Conservation (phyloP, 371 early-diverging fungal species). For the Apophysomyces ossiformis region DNA sequence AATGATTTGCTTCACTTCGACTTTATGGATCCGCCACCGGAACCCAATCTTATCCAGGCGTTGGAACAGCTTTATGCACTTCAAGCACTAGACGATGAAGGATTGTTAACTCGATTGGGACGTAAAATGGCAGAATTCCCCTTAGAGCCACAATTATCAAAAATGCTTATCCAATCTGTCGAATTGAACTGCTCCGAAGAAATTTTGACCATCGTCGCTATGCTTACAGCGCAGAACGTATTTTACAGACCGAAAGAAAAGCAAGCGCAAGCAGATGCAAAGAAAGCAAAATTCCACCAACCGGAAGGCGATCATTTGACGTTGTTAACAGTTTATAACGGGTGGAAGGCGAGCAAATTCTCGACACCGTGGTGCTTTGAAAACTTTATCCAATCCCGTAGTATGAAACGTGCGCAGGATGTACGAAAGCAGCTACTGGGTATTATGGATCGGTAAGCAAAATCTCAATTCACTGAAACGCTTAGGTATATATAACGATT, state of each 20-base stretch:
- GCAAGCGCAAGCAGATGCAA: slow-evolving; percentile 91
- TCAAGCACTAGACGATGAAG: slow-evolving; percentile 94
- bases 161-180: slow-evolving; percentile 90
- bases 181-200: slow-evolving; percentile 96
- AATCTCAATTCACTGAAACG: not conserved
- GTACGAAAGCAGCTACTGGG: slow-evolving; percentile 95
- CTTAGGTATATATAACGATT: not conserved
- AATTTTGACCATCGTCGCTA: slow-evolving; percentile 94
- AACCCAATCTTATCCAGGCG: slow-evolving; percentile 91
- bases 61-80: slow-evolving; percentile 92
- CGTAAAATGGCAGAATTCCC: slow-evolving; percentile 98
- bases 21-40: slow-evolving; percentile 97
- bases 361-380: slow-evolving; percentile 96
- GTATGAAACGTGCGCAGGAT: slow-evolving; percentile 90
- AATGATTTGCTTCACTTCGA: slow-evolving; percentile 95
- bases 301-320: slow-evolving; percentile 98
- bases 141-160: slow-evolving; percentile 90
- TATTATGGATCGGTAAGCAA: slow-evolving; percentile 84
- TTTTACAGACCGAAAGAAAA: slow-evolving; percentile 98
- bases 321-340: slow-evolving; percentile 93
- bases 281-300: slow-evolving; percentile 97
- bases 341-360: slow-evolving; percentile 88
- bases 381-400: slow-evolving; percentile 91
- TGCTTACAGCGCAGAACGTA: slow-evolving; percentile 93
- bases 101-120: slow-evolving; percentile 91